A percentile compares a stretch with the other conserved stretches of the same genome.
phyloP scores from a whole-genome alignment of 257 asterid genomes.

The Ophiorrhiza pumila region DNA sequence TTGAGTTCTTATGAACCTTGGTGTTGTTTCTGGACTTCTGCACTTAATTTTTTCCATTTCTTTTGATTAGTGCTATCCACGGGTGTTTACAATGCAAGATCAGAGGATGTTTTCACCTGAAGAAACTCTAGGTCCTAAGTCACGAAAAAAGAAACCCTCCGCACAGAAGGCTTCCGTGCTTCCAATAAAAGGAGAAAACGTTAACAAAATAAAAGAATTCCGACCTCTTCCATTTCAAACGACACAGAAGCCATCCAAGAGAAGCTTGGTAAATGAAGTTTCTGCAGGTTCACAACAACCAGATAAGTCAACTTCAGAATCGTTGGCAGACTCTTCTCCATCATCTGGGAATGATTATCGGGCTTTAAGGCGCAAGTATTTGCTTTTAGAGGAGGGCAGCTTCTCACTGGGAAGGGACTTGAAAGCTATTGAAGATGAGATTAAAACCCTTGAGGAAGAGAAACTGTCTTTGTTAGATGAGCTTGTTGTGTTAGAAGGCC shows the following conservation, averaged over 20 bases:
- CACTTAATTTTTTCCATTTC: neutral
- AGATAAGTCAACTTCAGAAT: slow-evolving; percentile 41
- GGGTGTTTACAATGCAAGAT: slow-evolving; percentile 42
- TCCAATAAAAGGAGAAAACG: slow-evolving; percentile 37
- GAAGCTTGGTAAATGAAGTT: slow-evolving; percentile 27
- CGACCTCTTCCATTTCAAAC: slow-evolving; percentile 28
- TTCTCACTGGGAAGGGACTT: slow-evolving; percentile 60
- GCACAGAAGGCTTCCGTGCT: slow-evolving; percentile 32
- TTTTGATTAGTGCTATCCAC: neutral
- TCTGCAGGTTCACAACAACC: slow-evolving; percentile 30
- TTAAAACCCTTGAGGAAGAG: slow-evolving; percentile 78
- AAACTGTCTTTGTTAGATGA: slow-evolving; percentile 70
- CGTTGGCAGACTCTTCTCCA: slow-evolving; percentile 39
- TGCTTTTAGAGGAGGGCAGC: slow-evolving; percentile 76
- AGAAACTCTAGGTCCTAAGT: slow-evolving; percentile 36
- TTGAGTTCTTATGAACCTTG: neutral
- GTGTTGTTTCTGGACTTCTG: neutral
- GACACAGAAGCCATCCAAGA: slow-evolving; percentile 49
- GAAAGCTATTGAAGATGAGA: slow-evolving; percentile 58
- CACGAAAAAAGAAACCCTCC: slow-evolving; percentile 55
- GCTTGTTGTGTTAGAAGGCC: slow-evolving; percentile 91
- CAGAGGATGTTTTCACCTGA: slow-evolving; percentile 37
- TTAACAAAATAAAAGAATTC: slow-evolving; percentile 30
- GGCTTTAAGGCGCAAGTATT: slow-evolving; percentile 70
- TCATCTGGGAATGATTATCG: slow-evolving; percentile 60